Conservation (phyloP, 768 basidiomycete genomes). For the Hydnomerulius pinastri region DNA sequence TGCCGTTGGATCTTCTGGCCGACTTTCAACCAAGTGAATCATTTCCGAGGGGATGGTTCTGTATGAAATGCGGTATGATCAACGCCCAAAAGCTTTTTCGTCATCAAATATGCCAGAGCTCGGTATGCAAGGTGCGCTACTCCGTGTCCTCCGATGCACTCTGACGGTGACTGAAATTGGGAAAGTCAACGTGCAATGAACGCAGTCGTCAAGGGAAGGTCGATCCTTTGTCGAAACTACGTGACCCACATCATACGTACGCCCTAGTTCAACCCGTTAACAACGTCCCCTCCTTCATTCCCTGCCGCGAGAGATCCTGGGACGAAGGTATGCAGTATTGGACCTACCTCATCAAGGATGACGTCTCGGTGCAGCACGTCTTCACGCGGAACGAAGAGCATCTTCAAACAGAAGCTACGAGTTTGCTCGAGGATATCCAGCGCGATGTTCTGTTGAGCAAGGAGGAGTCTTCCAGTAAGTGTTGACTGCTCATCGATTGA, state of each 20-base stretch:
- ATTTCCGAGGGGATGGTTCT: slow-evolving; percentile 52
- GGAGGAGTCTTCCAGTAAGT: slow-evolving; percentile 25
- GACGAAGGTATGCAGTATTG: slow-evolving; percentile 33
- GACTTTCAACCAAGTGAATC: slow-evolving; percentile 31
- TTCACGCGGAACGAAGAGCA: slow-evolving; percentile 48
- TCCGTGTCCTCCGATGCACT: neutral
- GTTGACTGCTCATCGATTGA: neutral
- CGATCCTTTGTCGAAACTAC: slow-evolving; percentile 24
- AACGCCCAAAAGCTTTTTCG: slow-evolving; percentile 49
- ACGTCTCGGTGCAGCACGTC: slow-evolving; percentile 40
- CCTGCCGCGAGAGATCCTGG: slow-evolving; percentile 20
- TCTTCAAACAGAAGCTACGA: slow-evolving; percentile 42
- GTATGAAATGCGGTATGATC: slow-evolving; percentile 47
- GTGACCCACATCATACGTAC: slow-evolving; percentile 15
- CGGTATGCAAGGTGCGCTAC: slow-evolving; percentile 39
- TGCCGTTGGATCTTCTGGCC: slow-evolving; percentile 33
- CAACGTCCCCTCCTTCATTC: slow-evolving; percentile 18
- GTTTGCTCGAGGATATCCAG: slow-evolving; percentile 43
- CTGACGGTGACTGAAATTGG: slow-evolving; percentile 16
- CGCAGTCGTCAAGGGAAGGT: slow-evolving; percentile 13
- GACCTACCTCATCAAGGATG: slow-evolving; percentile 21
- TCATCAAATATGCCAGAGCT: slow-evolving; percentile 46
- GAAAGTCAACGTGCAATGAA: slow-evolving; percentile 11
- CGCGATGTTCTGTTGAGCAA: slow-evolving; percentile 23
- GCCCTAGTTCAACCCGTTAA: slow-evolving; percentile 19